Conservation (phyloP, 164 flowering plant species). For the Nelumbo lutea region DNA sequence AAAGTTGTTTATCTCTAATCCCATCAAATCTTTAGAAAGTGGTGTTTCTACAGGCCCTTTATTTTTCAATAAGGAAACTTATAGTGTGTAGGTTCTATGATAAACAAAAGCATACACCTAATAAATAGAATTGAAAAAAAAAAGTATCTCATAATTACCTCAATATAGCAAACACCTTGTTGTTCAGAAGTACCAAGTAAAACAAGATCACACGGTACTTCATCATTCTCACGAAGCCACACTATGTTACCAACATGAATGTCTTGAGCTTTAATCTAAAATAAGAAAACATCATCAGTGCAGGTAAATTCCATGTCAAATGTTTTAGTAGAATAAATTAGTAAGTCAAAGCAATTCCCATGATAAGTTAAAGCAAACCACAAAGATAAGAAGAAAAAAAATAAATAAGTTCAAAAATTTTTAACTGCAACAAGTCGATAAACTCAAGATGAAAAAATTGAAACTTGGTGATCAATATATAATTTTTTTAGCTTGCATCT, state of each 20-base stretch:
- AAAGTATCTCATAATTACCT: slow-evolving; percentile 45
- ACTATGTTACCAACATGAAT: slow-evolving; percentile 84
- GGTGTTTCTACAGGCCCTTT: too few species aligned
- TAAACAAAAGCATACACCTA: not conserved
- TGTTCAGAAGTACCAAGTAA: slow-evolving; percentile 87
- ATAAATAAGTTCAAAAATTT: not conserved
- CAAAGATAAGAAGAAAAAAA: not conserved
- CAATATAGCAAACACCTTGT: slow-evolving; percentile 85
- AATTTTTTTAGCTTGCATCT: too few species aligned
- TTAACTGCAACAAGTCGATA: not conserved
- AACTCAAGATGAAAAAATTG: too few species aligned
- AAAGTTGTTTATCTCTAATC: too few species aligned
- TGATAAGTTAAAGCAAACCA: not conserved
- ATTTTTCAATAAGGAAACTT: too few species aligned
- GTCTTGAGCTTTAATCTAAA: slow-evolving; percentile 85
- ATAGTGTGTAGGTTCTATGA: not conserved
- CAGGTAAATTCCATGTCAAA: not conserved
- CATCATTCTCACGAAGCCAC: slow-evolving; percentile 99
- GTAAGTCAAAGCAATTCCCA: not conserved
- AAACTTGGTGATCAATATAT: too few species aligned
- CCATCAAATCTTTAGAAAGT: too few species aligned
- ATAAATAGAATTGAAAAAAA: not conserved
- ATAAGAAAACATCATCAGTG: slow-evolving; percentile 14
- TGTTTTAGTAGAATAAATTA: not conserved
- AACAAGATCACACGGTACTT: slow-evolving; percentile 98